Base-by-base conservation (phyloP, 306 rosid genomes). In the Quercus dentata region DNA sequence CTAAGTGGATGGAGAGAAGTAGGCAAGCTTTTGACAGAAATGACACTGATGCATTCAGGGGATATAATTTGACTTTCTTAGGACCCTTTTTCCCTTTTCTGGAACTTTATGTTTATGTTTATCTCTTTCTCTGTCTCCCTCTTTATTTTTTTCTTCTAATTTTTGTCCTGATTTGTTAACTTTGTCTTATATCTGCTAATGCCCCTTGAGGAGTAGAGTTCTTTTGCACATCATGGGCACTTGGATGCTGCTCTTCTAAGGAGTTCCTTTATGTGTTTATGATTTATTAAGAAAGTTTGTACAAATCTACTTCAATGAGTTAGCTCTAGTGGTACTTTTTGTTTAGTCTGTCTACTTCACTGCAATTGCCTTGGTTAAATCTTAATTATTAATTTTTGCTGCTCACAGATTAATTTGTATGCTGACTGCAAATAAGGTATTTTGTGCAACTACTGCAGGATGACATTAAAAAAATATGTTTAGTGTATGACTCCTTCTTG, bases 401-500 rank as follows among this genome's bases (percentile, higher is more conserved):
- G 68, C 82, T 55, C 69, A 61, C 44, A 76, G 72, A 67, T 84
- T 76, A 67, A 56, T 78, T 49, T 62, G 71, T 70, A 35, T 49
- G 31, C 72, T 57, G 76, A 35, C 46, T 83, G 46, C 65, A 55
- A 67, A 55, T 75, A 62, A 31, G 74, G 68, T 78, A 21, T 71
- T 74, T 80, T 78, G 54, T 75, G 61, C 77, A 28, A 79, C 74
- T 68, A 78, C 15, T 87, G 87, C 89, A 94, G 98, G 97, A 90
- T 74, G 88, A 87, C 71, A 19, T 80, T 69, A 86, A 87, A 78
- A 90, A 87, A 74, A 83, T 91, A 69, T 82, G 88, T 54, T 77
- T 86, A 72, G 93, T 87, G 54, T 94, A 89, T 74, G 91, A 91
- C 55, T 65, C 87, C 64, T 94, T 92, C 86, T 84, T 94, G 86